Conservation (phyloP, 2,329 filamentous ascomycete genomes). For the Pyrenophora tritici-repentis region DNA sequence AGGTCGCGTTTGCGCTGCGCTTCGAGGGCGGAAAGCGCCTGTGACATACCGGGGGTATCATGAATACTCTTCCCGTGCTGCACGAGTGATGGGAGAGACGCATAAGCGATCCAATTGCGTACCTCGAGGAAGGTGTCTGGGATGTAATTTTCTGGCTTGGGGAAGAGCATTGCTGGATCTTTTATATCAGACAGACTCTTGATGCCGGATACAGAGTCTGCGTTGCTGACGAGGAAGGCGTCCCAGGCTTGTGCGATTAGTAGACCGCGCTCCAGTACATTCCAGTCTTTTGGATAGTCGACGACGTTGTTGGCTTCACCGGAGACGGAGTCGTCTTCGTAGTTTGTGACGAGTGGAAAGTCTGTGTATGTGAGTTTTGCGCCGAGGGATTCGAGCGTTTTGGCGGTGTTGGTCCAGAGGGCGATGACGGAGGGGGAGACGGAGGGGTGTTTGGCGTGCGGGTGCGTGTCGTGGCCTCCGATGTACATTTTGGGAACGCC, state of each 20-base stretch:
- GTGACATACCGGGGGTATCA: constrained; percentile 50
- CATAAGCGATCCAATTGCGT: constrained; percentile 49
- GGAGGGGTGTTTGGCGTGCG: constrained; percentile 41
- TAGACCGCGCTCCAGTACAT: constrained; percentile 53
- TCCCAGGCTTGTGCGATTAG: constrained; percentile 60
- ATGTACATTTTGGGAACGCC: constrained; percentile 60
- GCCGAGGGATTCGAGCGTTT: constrained; percentile 49
- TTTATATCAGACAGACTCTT: constrained; percentile 47
- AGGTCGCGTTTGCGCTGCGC: constrained; percentile 55
- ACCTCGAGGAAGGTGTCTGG: constrained; percentile 48
- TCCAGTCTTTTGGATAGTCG: constrained; percentile 54
- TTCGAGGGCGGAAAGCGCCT: constrained; percentile 55
- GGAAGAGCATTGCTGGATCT: constrained; percentile 48
- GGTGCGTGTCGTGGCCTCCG: constrained; percentile 44
- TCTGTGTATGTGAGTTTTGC: constrained; percentile 52
- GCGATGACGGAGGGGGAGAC: constrained; percentile 48
- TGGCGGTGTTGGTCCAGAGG: constrained; percentile 41
- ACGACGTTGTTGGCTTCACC: constrained; percentile 49
- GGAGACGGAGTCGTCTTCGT: constrained; percentile 49
- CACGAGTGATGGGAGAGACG: constrained; percentile 39
- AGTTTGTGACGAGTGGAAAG: constrained; percentile 54
- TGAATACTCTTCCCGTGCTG: constrained; percentile 44
- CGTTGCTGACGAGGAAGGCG: constrained; percentile 54
- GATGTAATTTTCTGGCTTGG: constrained; percentile 43
- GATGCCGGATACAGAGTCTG: constrained; percentile 42